These are phyloP conservation scores for Mycena belliarum DNA, from an alignment of 768 basidiomycete genomes.

Conservation along the genomic window DNA sequence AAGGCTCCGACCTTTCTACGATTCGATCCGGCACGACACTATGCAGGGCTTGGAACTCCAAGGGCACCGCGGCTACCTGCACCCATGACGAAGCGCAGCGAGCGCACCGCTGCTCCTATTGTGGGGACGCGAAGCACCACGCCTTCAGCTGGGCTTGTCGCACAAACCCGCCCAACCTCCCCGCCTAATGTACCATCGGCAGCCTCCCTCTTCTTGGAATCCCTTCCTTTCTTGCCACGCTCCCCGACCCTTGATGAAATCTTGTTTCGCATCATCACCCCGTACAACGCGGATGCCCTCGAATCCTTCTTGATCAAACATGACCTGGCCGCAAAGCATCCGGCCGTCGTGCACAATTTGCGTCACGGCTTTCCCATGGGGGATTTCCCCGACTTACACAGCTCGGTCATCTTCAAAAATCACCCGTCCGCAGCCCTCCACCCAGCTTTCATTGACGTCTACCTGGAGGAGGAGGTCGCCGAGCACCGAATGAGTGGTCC, in stretches of 20 bases:
- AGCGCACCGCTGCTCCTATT: constrained; percentile 12
- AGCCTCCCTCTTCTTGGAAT: not conserved
- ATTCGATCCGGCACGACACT: not conserved
- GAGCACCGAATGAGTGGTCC: constrained; percentile 29
- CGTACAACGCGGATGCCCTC: constrained; percentile 23
- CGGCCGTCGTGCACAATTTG: constrained; percentile 20
- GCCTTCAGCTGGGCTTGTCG: not conserved
- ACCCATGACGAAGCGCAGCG: not conserved
- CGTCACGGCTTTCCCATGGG: constrained; percentile 10
- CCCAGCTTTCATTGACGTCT: constrained; percentile 18
- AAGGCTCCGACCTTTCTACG: not conserved
- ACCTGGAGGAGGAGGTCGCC: constrained; percentile 23
- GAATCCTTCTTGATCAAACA: constrained; percentile 7
- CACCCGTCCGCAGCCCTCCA: constrained; percentile 13
- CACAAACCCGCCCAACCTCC: not conserved
- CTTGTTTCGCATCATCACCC: constrained; percentile 10
- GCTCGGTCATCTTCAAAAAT: constrained; percentile 25
- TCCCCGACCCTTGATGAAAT: not conserved
- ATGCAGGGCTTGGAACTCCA: constrained; percentile 14
- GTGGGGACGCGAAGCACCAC: not conserved
- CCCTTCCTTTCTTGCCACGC: not conserved
- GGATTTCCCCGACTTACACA: not conserved
- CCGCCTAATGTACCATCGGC: not conserved
- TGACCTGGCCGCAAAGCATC: constrained; percentile 9
- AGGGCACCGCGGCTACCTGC: not conserved